Conservation (phyloP, 805 yeast genomes). For the Metschnikowia picachoensis region DNA sequence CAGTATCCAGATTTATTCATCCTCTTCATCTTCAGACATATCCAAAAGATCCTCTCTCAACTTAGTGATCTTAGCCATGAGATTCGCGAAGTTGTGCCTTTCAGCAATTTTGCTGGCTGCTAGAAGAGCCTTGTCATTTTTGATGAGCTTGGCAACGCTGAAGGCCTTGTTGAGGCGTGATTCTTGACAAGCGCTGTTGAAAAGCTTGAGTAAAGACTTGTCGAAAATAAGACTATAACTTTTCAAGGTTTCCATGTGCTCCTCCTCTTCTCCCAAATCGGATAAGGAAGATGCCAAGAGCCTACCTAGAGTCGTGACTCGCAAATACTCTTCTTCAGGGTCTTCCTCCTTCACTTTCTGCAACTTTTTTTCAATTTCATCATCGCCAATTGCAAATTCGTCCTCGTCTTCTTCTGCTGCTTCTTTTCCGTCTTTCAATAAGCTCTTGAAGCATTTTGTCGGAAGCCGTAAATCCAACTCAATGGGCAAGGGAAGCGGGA, state of each 20-base stretch:
- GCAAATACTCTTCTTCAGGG: constrained; percentile 63
- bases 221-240: constrained; percentile 59
- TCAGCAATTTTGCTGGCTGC: constrained; percentile 87
- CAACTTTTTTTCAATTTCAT: constrained; percentile 11
- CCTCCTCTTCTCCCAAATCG: constrained; percentile 31
- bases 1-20: not conserved
- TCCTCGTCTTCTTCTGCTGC: constrained; percentile 27
- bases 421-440: constrained; percentile 19
- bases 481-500: constrained; percentile 82
- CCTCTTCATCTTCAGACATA: constrained; percentile 14
- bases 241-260: constrained; percentile 48
- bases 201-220: constrained; percentile 69
- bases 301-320: constrained; percentile 59
- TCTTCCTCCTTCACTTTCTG: constrained; percentile 24
- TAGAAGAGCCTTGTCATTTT: constrained; percentile 71
- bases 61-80: constrained; percentile 35
- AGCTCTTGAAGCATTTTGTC: constrained; percentile 30
- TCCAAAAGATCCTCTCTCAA: constrained; percentile 34
- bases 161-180: constrained; percentile 62
- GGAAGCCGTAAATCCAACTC: constrained; percentile 75
- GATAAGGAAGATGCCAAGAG: constrained; percentile 51
- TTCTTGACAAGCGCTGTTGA: constrained; percentile 70
- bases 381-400: constrained; percentile 10
- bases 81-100: constrained; percentile 42
- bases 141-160: constrained; percentile 63